These are phyloP conservation scores for Solioccasus polychromus DNA, from an alignment of 768 basidiomycete genomes.

Conservation along the genomic window DNA sequence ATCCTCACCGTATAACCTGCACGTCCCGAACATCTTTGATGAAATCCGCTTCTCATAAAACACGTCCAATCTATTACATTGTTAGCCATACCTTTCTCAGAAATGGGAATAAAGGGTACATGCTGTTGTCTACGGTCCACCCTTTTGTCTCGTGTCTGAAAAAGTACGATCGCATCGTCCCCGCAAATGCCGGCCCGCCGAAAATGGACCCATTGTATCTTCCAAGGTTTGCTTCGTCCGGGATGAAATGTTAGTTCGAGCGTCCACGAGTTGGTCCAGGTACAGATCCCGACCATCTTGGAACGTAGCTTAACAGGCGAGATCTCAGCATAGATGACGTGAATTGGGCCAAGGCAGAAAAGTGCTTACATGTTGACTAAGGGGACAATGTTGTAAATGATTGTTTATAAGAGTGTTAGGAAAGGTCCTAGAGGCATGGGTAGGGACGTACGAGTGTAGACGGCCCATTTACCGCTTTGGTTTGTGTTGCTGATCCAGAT, in stretches of 20 bases:
- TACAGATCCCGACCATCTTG: slow-evolving; percentile 27
- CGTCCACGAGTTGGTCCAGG: slow-evolving; percentile 25
- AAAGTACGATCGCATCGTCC: slow-evolving; percentile 24
- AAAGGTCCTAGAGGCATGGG: not conserved
- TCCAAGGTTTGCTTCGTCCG: slow-evolving; percentile 24
- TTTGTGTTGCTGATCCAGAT: slow-evolving; percentile 19
- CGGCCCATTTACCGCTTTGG: slow-evolving; percentile 20
- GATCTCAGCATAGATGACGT: slow-evolving; percentile 27
- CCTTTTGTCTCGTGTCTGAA: slow-evolving; percentile 28
- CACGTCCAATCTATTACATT: slow-evolving; percentile 29
- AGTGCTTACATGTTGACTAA: slow-evolving; percentile 24
- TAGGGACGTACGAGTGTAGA: slow-evolving; percentile 19
- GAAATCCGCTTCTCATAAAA: slow-evolving; percentile 30
- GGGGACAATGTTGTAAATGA: slow-evolving; percentile 30
- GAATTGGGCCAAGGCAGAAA: no score
- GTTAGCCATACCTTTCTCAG: no score
- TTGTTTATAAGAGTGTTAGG: slow-evolving; percentile 12
- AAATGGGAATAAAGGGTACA: not conserved
- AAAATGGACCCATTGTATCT: slow-evolving; percentile 30
- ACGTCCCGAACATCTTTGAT: slow-evolving; percentile 24
- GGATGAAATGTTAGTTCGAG: slow-evolving; percentile 28
- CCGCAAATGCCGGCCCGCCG: slow-evolving; percentile 21
- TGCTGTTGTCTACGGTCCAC: slow-evolving; percentile 29
- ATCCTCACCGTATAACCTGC: slow-evolving; percentile 13
- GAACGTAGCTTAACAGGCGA: slow-evolving; percentile 31